Percentiles rank a stretch among this genome's conserved stretches.
These are phyloP conservation scores for Eurotiales sp. DNA, from an alignment of 2,329 filamentous ascomycete genomes.

Conservation along the genomic window DNA sequence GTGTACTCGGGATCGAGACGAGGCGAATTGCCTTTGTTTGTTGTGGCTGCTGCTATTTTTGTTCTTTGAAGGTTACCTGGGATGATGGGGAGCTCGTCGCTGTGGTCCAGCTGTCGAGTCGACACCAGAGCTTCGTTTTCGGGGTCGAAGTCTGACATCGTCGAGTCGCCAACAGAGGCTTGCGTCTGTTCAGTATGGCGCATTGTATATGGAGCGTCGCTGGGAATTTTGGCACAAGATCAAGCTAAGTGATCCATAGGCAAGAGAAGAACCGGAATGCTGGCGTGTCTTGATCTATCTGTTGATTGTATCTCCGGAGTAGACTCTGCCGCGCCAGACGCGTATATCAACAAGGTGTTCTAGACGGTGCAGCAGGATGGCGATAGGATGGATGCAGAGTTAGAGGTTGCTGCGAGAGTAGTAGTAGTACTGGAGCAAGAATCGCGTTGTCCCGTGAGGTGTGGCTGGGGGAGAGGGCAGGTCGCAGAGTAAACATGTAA, in stretches of 20 bases:
- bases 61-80: constrained; percentile 23
- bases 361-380: no score
- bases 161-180: constrained; percentile 11
- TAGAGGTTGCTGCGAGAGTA: no score
- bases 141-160: constrained; percentile 37
- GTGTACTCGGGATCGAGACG: constrained; percentile 39
- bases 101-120: constrained; percentile 32
- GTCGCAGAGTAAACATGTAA: not conserved
- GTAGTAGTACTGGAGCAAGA: not conserved
- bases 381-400: not conserved
- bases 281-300: not conserved
- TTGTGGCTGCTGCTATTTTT: constrained; percentile 21
- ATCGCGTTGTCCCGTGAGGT: not conserved
- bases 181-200: constrained; percentile 6
- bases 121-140: constrained; percentile 42
- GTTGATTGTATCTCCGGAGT: not conserved
- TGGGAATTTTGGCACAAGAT: not conserved
- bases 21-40: constrained; percentile 29
- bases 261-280: not conserved
- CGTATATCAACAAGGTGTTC: no score
- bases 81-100: constrained; percentile 18
- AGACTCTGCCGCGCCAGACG: not conserved
- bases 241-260: not conserved
- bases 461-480: no score
- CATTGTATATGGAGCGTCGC: constrained; percentile 10